These are phyloP conservation scores for Pichia sp. DNA, from an alignment of 1,139 yeast genomes.

Conservation along the genomic window DNA sequence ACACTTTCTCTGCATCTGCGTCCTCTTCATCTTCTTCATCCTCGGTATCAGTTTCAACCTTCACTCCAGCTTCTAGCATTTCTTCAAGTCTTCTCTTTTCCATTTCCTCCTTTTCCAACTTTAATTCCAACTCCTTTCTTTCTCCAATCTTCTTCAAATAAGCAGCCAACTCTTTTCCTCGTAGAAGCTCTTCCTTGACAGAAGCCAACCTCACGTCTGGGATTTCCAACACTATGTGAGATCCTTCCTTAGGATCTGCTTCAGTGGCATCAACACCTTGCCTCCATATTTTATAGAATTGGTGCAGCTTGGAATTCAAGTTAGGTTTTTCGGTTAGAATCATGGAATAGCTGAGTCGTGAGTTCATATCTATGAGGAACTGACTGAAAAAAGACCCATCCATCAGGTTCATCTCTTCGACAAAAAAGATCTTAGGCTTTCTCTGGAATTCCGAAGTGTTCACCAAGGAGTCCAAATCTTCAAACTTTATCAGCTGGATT, in stretches of 20 bases:
- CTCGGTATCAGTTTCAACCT: slow-evolving; percentile 19
- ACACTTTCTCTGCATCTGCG: slow-evolving; percentile 13
- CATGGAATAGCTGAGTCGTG: slow-evolving; percentile 62
- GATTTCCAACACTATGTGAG: slow-evolving; percentile 50
- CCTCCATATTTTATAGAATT: slow-evolving; percentile 58
- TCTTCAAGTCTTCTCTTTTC: slow-evolving; percentile 23
- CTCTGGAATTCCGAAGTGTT: background rate
- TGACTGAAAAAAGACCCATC: slow-evolving; percentile 60
- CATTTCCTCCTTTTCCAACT: slow-evolving; percentile 20
- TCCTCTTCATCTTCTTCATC: slow-evolving; percentile 23
- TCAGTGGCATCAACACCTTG: slow-evolving; percentile 35
- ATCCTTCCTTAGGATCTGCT: slow-evolving; percentile 49
- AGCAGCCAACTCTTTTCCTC: slow-evolving; percentile 45
- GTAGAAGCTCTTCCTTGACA: slow-evolving; percentile 47
- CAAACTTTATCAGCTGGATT: slow-evolving; percentile 55
- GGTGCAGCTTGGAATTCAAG: slow-evolving; percentile 38
- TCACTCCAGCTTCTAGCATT: slow-evolving; percentile 15
- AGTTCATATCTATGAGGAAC: slow-evolving; percentile 55
- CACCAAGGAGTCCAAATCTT: slow-evolving; percentile 50
- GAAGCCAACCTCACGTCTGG: slow-evolving; percentile 33
- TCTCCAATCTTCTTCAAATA: slow-evolving; percentile 45
- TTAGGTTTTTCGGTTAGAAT: slow-evolving; percentile 65
- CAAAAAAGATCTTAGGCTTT: slow-evolving; percentile 80
- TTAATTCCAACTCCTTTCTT: slow-evolving; percentile 31
- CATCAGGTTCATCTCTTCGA: slow-evolving; percentile 67